phyloP scores from a whole-genome alignment of 805 yeast species.

The Candida patagonica region DNA sequence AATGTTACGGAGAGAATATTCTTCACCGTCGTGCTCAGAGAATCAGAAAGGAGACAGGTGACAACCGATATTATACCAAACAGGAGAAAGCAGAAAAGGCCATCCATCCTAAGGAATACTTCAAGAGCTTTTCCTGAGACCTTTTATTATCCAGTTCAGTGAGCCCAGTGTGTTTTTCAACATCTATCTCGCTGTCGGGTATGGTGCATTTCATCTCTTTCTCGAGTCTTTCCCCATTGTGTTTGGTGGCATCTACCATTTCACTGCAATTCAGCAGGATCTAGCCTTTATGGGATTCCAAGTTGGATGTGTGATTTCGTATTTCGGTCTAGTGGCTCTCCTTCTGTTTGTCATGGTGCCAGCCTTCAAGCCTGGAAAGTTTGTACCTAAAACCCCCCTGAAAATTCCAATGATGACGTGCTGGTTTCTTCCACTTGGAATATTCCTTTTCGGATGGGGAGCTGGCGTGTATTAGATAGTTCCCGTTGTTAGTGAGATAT shows the following conservation, averaged over 20 bases:
- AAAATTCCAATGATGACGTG: conserved; percentile 12
- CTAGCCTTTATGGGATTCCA: conserved; percentile 39
- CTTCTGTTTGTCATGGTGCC: conserved; percentile 1
- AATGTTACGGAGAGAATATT: conserved; percentile 5
- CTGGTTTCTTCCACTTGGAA: conserved; percentile 34
- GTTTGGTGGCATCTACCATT: conserved; percentile 36
- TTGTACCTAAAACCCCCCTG: conserved; percentile 13
- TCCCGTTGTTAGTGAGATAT: conserved; percentile 36
- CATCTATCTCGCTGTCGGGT: conserved; percentile 42
- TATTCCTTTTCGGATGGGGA: conserved; percentile 48
- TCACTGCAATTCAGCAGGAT: conserved; percentile 41
- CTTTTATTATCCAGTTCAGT: conserved; percentile 36
- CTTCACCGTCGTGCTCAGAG: conserved; percentile 7
- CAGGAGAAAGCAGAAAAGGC: conserved; percentile 2
- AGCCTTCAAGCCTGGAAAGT: neutral
- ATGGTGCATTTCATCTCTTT: conserved; percentile 45
- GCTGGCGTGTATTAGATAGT: conserved; percentile 43
- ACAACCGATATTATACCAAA: conserved; percentile 18
- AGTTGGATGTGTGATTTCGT: conserved; percentile 40
- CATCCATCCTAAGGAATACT: neutral
- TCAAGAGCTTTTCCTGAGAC: conserved; percentile 24
- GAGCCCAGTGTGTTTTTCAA: conserved; percentile 54
- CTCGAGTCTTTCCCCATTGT: conserved; percentile 57
- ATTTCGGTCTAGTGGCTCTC: conserved; percentile 4
- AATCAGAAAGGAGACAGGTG: conserved; percentile 43